Base-by-base conservation (phyloP, 2,329 filamentous ascomycete species). In the Colletotrichum melonis region DNA sequence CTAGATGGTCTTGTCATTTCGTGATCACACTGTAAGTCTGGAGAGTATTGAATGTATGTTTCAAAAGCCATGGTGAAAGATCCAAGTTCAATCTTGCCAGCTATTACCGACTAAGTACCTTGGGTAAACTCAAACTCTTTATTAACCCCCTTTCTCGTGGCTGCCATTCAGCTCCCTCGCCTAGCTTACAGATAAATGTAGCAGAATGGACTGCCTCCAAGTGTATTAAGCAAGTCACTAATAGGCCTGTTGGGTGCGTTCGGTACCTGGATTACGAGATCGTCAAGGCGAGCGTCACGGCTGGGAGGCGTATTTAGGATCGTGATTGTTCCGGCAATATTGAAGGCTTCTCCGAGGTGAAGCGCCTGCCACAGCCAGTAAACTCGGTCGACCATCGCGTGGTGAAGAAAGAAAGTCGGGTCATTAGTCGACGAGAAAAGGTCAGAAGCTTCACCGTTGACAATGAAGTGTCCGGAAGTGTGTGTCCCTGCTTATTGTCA, bases 121-220 rank as follows among this genome's bases (percentile, higher is more conserved):
- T 32, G 0, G 30, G 2, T 19, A 46, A 16, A 46, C 16, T 46
- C 16, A n/a, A 46, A 5, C 19, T 14, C 7, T 46, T 14, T 5
- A 2, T 19, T 3, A 46, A 46, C 19, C 5, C 16, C 16, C 5
- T 46, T 7, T n/a, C 6, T 19, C 14, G 14, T 16, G 38, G 6
- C 16, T 3, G 16, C 16, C 38, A 2, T 46, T 19, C 38, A 19
- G 6, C 14, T 46, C 5, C 14, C 38, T 46, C 38, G 22, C 52
- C 57, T 28, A 28, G 28, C 28, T 28, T 69, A 78, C 11, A 68
- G 28, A 28, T 80, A 82, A 46, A 82, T 62, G 58, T 82, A 82
- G 56, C 81, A 83, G 62, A 82, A 82, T 4, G 81, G 81, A 14
- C 76, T 68, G 7, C 81, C 81, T 35, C 76, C 76, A 3, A 81